These are phyloP conservation scores for Urtica urens DNA, from an alignment of 306 rosid genomes.

Conservation along the genomic window DNA sequence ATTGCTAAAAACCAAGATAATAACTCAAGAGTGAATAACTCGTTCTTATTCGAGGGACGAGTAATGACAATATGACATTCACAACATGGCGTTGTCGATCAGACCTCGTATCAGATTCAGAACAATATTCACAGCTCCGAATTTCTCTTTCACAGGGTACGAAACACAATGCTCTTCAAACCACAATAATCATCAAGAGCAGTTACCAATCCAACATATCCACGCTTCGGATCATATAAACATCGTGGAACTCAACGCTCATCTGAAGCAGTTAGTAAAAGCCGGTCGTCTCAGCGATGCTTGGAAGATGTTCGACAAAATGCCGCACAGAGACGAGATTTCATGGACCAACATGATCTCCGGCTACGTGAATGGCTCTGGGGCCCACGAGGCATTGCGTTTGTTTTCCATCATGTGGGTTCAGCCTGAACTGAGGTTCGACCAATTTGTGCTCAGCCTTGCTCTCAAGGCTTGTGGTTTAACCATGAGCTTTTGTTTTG, in stretches of 20 bases:
- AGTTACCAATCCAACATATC: slow-evolving; percentile 9
- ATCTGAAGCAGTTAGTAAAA: slow-evolving; percentile 41
- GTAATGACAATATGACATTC: too few relatives aligned
- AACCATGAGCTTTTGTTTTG: slow-evolving; percentile 26
- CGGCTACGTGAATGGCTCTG: slow-evolving; percentile 10
- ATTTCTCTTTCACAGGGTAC: slow-evolving; percentile 12
- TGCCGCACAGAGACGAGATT: slow-evolving; percentile 12
- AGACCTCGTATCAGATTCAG: slow-evolving; percentile 16
- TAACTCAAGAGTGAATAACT: too few relatives aligned
- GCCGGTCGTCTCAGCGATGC: slow-evolving; percentile 33
- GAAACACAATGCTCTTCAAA: slow-evolving; percentile 9
- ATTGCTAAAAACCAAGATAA: too few relatives aligned
- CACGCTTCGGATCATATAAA: slow-evolving; percentile 14
- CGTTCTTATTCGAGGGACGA: too few relatives aligned
- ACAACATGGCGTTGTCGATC: slow-evolving; percentile 16
- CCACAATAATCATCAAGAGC: too few relatives aligned
- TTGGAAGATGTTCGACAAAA: slow-evolving; percentile 38
- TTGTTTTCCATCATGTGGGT: slow-evolving; percentile 42
- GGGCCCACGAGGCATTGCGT: slow-evolving; percentile 39
- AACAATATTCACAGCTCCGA: slow-evolving; percentile 26
- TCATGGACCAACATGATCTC: slow-evolving; percentile 12
- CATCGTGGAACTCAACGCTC: slow-evolving; percentile 38
- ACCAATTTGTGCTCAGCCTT: slow-evolving; percentile 48
- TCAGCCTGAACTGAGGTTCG: slow-evolving; percentile 33
- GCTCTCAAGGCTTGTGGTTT: slow-evolving; percentile 59